Conservation (phyloP, 164 flowering plant species). For the Kingdonia uniflora region DNA sequence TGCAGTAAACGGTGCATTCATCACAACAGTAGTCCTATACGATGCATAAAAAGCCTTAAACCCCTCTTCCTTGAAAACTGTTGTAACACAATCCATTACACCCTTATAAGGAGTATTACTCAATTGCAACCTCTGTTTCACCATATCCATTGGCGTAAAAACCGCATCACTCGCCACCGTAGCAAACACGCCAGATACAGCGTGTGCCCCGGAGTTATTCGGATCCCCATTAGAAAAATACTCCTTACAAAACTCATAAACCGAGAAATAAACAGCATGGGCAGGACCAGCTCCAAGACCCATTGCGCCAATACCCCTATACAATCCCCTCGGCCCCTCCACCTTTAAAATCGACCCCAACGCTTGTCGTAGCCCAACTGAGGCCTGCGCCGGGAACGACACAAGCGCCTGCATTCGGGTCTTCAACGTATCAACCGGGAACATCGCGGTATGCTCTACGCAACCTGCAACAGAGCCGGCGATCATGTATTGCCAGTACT, state of each 20-base stretch:
- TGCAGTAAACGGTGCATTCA: conserved; percentile 71
- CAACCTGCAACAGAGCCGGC: conserved; percentile 53
- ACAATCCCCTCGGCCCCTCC: conserved; percentile 41
- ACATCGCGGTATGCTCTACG: conserved; percentile 52
- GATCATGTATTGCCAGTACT: too few species aligned
- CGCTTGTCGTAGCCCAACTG: conserved; percentile 24
- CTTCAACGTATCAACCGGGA: conserved; percentile 46
- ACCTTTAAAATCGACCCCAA: conserved; percentile 28
- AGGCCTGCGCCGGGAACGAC: conserved; percentile 14
- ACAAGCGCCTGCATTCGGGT: conserved; percentile 46
- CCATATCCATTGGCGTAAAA: conserved; percentile 66
- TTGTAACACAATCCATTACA: conserved; percentile 35
- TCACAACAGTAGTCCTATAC: conserved; percentile 59
- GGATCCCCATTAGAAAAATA: conserved; percentile 24
- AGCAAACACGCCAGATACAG: conserved; percentile 46
- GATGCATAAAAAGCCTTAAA: conserved; percentile 49
- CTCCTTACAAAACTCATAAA: conserved; percentile 43
- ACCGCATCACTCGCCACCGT: conserved; percentile 66
- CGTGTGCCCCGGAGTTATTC: conserved; percentile 36
- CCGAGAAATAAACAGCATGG: conserved; percentile 69
- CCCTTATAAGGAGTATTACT: conserved; percentile 46
- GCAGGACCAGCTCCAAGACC: conserved; percentile 72
- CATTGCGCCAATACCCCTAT: conserved; percentile 65
- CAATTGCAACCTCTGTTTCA: conserved; percentile 66
- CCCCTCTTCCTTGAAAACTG: conserved; percentile 48